Evolutionary conservation across 2,329 filamentous ascomycete genomes (phyloP).

Genomic region (Diplodia sapinea): DNA sequence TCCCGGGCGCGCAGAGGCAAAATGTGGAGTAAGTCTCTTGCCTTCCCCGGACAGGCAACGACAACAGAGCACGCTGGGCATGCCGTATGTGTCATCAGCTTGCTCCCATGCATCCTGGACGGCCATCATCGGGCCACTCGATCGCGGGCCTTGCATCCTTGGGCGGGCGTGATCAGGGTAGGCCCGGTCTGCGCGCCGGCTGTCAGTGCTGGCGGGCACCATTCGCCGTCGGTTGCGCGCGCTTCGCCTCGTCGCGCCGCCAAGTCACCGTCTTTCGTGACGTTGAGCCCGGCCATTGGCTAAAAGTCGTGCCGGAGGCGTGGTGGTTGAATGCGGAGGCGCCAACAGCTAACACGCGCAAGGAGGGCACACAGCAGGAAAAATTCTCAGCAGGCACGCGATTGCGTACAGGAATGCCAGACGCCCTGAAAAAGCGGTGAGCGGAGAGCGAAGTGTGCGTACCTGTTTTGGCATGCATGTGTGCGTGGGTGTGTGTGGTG

Average conservation of each 20-base stretch:
- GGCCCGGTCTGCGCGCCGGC: background rate
- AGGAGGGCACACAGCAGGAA: background rate
- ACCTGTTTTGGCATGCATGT: background rate
- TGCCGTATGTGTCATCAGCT: background rate
- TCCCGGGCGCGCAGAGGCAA: background rate
- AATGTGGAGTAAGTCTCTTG: constrained; percentile 8
- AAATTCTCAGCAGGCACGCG: background rate
- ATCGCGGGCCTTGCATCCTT: background rate
- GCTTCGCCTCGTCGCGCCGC: background rate
- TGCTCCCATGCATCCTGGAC: background rate
- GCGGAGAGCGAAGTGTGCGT: background rate
- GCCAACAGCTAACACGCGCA: background rate
- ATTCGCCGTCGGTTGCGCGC: background rate
- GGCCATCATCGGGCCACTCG: constrained; percentile 8
- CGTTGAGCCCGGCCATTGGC: background rate
- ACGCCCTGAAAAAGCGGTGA: background rate
- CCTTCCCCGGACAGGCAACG: constrained; percentile 7
- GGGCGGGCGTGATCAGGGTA: background rate
- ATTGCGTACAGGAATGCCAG: background rate
- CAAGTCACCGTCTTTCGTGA: background rate
- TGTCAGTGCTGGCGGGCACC: background rate
- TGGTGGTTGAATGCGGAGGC: no score
- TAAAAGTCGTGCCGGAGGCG: background rate
- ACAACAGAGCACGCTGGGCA: no score
- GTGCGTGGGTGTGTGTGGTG: background rate